Evolutionary conservation across 2,329 filamentous ascomycete genomes (phyloP).

Genomic region (Huntiella decipiens): DNA sequence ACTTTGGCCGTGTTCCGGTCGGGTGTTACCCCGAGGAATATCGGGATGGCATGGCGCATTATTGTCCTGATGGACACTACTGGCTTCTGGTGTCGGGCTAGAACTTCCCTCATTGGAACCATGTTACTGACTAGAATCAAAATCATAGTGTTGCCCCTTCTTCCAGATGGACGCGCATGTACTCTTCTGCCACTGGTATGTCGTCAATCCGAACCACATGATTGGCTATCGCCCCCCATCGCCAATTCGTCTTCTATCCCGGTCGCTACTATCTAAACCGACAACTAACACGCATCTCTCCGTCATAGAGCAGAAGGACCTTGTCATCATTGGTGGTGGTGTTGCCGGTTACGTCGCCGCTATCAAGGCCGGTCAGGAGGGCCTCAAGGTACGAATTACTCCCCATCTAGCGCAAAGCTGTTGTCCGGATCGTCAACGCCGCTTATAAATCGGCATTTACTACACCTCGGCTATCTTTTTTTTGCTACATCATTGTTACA

Average conservation of each 20-base stretch:
- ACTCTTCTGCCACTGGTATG: constrained; percentile 38
- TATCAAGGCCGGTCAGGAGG: constrained; percentile 96
- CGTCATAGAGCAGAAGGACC: constrained; percentile 69
- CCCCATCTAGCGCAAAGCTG: neutral
- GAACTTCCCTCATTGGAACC: neutral
- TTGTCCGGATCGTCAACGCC: too few species aligned
- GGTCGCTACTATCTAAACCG: constrained; percentile 8
- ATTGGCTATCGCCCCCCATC: neutral
- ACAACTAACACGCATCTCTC: constrained; percentile 18
- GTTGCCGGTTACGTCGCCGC: constrained; percentile 97
- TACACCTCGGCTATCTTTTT: neutral
- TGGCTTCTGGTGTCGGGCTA: too few species aligned
- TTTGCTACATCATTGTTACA: too few species aligned
- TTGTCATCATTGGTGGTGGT: constrained; percentile 94
- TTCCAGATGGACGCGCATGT: constrained; percentile 37
- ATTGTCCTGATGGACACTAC: too few species aligned
- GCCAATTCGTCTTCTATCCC: neutral
- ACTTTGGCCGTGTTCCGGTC: neutral
- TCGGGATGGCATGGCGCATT: too few species aligned
- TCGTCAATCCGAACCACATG: neutral
- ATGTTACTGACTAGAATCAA: neutral
- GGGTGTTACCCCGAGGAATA: too few species aligned
- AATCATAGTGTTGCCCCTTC: neutral
- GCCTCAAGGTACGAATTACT: constrained; percentile 54
- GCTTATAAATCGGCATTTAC: neutral